Percentiles rank a stretch among this genome's conserved stretches.
Evolutionary conservation across 805 yeast species (phyloP).

Genomic region (Candida taoyuanica): DNA sequence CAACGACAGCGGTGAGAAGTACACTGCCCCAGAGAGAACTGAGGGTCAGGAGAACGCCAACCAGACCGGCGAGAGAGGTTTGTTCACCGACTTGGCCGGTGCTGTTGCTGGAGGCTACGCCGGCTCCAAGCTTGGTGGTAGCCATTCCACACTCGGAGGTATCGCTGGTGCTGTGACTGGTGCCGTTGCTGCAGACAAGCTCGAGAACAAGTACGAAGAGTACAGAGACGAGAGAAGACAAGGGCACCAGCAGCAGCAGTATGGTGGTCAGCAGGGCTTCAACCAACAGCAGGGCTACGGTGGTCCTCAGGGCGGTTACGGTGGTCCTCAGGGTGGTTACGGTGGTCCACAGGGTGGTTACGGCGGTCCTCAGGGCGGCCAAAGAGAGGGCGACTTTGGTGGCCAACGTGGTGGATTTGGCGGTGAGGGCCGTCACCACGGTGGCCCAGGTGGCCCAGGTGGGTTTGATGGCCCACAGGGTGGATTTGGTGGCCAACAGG

Average conservation of each 20-base stretch:
- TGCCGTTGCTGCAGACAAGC: constrained; percentile 49
- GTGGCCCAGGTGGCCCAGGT: constrained; percentile 17
- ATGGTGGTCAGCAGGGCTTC: constrained; percentile 16
- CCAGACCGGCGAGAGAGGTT: constrained; percentile 33
- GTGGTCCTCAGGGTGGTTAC: constrained; percentile 8
- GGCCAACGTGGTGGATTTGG: constrained; percentile 21
- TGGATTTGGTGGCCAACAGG: constrained; percentile 12
- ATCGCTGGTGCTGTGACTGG: constrained; percentile 53
- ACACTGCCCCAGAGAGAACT: constrained; percentile 18
- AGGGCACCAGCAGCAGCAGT: constrained; percentile 8
- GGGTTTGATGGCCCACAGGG: constrained; percentile 18
- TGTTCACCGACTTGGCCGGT: constrained; percentile 42
- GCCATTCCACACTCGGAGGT: constrained; percentile 36
- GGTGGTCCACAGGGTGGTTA: constrained; percentile 18
- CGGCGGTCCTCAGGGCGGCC: constrained; percentile 18
- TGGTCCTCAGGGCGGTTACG: constrained; percentile 16
- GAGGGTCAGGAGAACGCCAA: constrained; percentile 13
- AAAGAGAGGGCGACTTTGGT: constrained; percentile 20
- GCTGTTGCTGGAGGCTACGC: constrained; percentile 52
- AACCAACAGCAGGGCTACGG: constrained; percentile 16
- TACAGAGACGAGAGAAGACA: constrained; percentile 8
- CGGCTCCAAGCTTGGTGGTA: constrained; percentile 40
- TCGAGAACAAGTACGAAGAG: constrained; percentile 36
- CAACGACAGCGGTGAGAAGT: constrained; percentile 13
- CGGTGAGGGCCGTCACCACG: constrained; percentile 22